Evolutionary conservation across 306 rosid genomes (phyloP).

Genomic region (Quercus gilva): DNA sequence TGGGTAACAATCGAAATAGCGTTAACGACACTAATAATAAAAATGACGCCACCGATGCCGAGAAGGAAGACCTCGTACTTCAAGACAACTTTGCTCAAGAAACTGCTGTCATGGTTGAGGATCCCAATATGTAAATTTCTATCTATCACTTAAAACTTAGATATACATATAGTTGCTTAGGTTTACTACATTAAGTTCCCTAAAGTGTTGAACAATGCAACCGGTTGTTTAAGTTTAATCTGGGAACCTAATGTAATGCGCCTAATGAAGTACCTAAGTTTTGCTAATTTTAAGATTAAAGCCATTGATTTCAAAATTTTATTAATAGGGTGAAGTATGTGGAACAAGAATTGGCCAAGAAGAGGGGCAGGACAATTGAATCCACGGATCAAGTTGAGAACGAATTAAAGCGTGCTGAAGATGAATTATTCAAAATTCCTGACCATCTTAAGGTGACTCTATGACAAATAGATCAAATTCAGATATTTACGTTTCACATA

Average conservation of each 20-base stretch:
- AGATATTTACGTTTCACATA: background rate
- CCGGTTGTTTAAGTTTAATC: too few species aligned
- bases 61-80: constrained; percentile 85
- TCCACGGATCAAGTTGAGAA: constrained; percentile 62
- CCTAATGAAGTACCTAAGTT: background rate
- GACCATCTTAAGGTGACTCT: constrained; percentile 85
- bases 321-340: constrained; percentile 61
- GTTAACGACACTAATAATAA: constrained; percentile 24
- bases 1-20: background rate
- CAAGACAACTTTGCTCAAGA: constrained; percentile 95
- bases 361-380: constrained; percentile 71
- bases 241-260: too few species aligned
- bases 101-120: constrained; percentile 85
- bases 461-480: background rate
- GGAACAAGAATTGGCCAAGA: constrained; percentile 90
- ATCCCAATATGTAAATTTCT: constrained; percentile 74
- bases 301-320: background rate
- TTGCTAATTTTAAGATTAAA: background rate
- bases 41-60: constrained; percentile 50
- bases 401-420: constrained; percentile 90
- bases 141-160: background rate
- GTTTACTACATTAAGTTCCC: too few species aligned
- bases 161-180: too few species aligned
- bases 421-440: constrained; percentile 87
- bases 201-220: too few species aligned